These are phyloP conservation scores for Carex kokanica DNA, from an alignment of 176 grass and related monocot genomes.

Conservation along the genomic window DNA sequence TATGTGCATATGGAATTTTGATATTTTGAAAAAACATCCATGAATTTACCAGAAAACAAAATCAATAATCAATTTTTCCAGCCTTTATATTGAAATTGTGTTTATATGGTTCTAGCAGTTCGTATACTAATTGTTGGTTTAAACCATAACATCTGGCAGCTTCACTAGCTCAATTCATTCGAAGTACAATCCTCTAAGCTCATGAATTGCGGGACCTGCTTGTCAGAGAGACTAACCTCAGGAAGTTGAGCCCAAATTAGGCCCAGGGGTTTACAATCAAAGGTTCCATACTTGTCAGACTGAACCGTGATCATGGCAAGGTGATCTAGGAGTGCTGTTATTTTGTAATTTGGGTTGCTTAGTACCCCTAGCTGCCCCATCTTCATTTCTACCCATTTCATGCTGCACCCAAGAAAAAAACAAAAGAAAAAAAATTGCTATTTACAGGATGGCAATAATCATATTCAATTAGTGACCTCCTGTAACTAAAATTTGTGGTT, in stretches of 20 bases:
- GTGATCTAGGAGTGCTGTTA: constrained; percentile 95
- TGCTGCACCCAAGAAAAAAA: constrained; percentile 43
- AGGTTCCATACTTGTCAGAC: constrained; percentile 61
- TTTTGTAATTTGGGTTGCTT: constrained; percentile 79
- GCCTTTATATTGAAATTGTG: not conserved
- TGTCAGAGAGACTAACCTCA: constrained; percentile 47
- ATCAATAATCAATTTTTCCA: not conserved
- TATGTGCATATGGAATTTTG: not conserved
- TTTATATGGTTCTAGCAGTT: not conserved
- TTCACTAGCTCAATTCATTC: not conserved
- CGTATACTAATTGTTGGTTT: not conserved
- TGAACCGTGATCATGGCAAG: constrained; percentile 98
- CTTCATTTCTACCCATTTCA: constrained; percentile 98
- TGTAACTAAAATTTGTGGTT: not conserved
- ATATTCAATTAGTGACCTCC: not conserved
- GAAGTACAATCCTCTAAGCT: not conserved
- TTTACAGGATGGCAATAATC: not conserved
- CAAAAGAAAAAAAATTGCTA: not conserved
- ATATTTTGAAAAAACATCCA: not conserved
- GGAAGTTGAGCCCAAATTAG: constrained; percentile 87
- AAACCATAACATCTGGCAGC: not conserved
- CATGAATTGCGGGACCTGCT: not conserved
- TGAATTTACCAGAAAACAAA: not conserved
- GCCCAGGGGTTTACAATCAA: constrained; percentile 94
- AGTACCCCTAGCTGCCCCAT: constrained; percentile 95